Evolutionary conservation across 768 basidiomycete species (phyloP).

Genomic region (Exidia glandulosa): DNA sequence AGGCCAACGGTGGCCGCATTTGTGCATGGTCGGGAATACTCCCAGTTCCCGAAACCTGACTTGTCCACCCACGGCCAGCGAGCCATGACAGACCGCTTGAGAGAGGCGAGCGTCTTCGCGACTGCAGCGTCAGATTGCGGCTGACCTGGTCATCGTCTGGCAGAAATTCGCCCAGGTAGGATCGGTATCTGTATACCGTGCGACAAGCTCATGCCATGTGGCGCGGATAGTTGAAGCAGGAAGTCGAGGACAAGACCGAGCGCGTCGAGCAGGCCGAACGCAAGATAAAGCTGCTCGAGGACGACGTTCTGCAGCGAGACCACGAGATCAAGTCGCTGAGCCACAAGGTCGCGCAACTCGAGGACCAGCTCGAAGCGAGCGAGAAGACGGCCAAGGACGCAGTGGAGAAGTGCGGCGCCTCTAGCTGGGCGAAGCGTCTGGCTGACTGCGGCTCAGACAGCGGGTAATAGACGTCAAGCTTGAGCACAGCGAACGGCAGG

Average conservation of each 20-base stretch:
- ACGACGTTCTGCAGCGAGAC: conserved; percentile 25
- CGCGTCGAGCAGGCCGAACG: conserved; percentile 30
- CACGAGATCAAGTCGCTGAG: conserved; percentile 32
- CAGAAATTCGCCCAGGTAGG: too few relatives aligned
- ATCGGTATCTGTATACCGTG: too few relatives aligned
- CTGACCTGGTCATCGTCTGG: too few relatives aligned
- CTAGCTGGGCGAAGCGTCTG: background rate
- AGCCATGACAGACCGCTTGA: too few relatives aligned
- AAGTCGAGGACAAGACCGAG: conserved; percentile 27
- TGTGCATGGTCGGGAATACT: too few relatives aligned
- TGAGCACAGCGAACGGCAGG: conserved; percentile 33
- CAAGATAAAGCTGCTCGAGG: conserved; percentile 19
- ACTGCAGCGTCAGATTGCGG: too few relatives aligned
- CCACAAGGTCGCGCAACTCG: conserved; percentile 27
- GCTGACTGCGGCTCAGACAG: conserved; percentile 15
- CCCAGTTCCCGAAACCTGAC: too few relatives aligned
- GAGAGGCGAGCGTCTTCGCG: too few relatives aligned
- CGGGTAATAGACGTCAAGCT: conserved; percentile 34
- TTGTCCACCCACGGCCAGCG: too few relatives aligned
- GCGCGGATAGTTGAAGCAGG: conserved; percentile 14
- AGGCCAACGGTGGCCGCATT: too few relatives aligned
- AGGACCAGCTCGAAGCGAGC: conserved; percentile 29
- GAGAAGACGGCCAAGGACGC: conserved; percentile 35
- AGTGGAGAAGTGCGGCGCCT: conserved; percentile 26
- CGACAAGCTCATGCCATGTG: too few relatives aligned